Conservation (phyloP, 306 rosid species). For the Cicer cuneatum region DNA sequence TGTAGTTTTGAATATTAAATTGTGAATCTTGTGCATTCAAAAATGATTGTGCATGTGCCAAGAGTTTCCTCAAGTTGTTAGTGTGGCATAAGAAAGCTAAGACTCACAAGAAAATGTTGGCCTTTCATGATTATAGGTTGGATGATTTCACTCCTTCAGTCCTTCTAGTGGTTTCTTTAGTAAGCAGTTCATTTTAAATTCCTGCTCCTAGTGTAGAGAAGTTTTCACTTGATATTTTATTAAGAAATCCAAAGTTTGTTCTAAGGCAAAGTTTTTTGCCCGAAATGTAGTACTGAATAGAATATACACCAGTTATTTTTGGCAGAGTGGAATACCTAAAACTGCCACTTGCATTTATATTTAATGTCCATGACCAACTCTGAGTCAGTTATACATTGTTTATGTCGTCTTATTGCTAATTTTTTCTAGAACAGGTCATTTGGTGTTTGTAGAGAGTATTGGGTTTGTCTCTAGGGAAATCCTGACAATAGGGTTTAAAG, state of each 20-base stretch:
- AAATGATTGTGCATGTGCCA: background rate
- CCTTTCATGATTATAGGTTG: background rate
- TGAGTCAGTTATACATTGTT: background rate
- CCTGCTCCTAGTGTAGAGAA: background rate
- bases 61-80: background rate
- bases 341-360: background rate
- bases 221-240: background rate
- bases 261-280: background rate
- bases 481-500: background rate
- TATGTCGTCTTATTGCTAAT: background rate
- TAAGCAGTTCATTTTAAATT: background rate
- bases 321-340: constrained; percentile 1
- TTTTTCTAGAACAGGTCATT: background rate
- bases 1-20: background rate
- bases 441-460: background rate
- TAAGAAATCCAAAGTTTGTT: background rate
- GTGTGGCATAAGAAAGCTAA: background rate
- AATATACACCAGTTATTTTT: background rate
- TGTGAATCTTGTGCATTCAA: background rate
- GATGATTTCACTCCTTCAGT: background rate
- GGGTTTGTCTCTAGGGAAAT: background rate
- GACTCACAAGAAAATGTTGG: background rate
- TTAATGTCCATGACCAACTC: background rate
- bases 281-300: background rate
- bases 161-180: background rate